Evolutionary conservation across 1,284 basidiomycete genomes (phyloP).

Genomic region (Fistulina hepatica): DNA sequence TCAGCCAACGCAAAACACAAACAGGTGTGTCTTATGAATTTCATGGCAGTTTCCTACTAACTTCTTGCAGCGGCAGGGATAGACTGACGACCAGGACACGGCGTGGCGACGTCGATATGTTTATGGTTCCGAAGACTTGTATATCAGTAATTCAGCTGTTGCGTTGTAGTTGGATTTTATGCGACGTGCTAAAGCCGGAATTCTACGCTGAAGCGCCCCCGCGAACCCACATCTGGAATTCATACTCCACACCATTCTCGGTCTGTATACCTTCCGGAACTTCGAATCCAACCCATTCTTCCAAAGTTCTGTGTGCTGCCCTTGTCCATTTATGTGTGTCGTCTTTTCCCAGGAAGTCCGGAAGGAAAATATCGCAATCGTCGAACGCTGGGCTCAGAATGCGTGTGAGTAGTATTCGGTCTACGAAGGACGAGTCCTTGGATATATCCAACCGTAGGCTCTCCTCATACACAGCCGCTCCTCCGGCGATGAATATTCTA

Average conservation of each 20-base stretch:
- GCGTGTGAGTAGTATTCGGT: constrained; percentile 82
- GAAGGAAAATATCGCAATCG: constrained; percentile 82
- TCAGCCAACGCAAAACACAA: constrained; percentile 95
- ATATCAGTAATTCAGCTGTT: constrained; percentile 7
- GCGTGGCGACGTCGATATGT: too few relatives aligned
- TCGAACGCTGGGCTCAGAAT: constrained; percentile 65
- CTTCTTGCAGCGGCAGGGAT: constrained; percentile 51
- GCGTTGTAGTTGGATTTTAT: constrained; percentile 13
- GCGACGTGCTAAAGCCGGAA: constrained; percentile 6
- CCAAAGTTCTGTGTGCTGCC: constrained; percentile 50
- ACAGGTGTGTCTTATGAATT: constrained; percentile 56
- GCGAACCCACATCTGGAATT: constrained; percentile 90
- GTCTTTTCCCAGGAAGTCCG: constrained; percentile 46
- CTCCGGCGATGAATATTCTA: constrained; percentile 79
- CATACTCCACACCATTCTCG: constrained; percentile 76
- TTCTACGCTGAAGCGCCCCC: too few relatives aligned
- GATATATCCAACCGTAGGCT: constrained; percentile 36
- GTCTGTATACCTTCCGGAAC: constrained; percentile 67
- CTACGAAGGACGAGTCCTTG: constrained; percentile 36
- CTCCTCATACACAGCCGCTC: constrained; percentile 75
- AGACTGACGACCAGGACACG: constrained; percentile 6
- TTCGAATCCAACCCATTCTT: constrained; percentile 69
- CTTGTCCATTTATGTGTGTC: constrained; percentile 39
- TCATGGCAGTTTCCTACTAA: constrained; percentile 6
- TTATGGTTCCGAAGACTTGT: background rate